phyloP scores from a whole-genome alignment of 2,329 filamentous ascomycete genomes.

The Penicillium frequentans region DNA sequence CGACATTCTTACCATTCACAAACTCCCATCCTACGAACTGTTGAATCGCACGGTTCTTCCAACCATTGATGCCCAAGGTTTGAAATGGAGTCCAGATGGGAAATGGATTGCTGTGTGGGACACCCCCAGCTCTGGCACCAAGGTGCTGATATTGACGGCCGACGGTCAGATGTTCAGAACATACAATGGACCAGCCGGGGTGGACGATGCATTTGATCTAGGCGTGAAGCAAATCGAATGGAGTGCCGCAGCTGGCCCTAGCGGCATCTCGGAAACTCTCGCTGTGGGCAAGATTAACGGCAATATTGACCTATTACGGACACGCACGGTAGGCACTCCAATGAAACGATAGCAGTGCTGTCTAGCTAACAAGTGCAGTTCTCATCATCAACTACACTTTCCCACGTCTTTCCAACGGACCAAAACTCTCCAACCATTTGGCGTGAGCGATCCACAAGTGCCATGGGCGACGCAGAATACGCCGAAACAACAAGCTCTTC shows the following conservation, averaged over 20 bases:
- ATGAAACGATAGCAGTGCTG: background rate
- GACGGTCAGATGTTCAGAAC: slow-evolving; percentile 60
- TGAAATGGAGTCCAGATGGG: slow-evolving; percentile 62
- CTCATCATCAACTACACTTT: slow-evolving; percentile 34
- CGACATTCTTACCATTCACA: slow-evolving; percentile 42
- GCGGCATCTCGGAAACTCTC: slow-evolving; percentile 39
- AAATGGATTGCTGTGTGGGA: slow-evolving; percentile 62
- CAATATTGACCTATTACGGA: slow-evolving; percentile 49
- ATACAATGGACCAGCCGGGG: slow-evolving; percentile 43
- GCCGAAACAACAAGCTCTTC: slow-evolving; percentile 40
- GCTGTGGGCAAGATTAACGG: slow-evolving; percentile 54
- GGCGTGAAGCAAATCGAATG: slow-evolving; percentile 56
- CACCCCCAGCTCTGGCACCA: slow-evolving; percentile 51
- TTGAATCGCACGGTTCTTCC: slow-evolving; percentile 39
- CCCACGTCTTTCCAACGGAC: slow-evolving; percentile 34
- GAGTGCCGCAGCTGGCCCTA: slow-evolving; percentile 40
- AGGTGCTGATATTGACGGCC: slow-evolving; percentile 57
- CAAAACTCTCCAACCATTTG: slow-evolving; percentile 34
- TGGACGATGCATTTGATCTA: slow-evolving; percentile 43
- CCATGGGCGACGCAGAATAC: slow-evolving; percentile 35
- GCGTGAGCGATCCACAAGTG: slow-evolving; percentile 31
- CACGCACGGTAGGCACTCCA: slow-evolving; percentile 38
- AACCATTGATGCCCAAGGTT: slow-evolving; percentile 57
- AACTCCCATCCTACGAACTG: slow-evolving; percentile 34
- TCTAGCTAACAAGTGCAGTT: slow-evolving; percentile 25